Conservation (phyloP, 495 filamentous ascomycete species). For the Tuber calosporum region DNA sequence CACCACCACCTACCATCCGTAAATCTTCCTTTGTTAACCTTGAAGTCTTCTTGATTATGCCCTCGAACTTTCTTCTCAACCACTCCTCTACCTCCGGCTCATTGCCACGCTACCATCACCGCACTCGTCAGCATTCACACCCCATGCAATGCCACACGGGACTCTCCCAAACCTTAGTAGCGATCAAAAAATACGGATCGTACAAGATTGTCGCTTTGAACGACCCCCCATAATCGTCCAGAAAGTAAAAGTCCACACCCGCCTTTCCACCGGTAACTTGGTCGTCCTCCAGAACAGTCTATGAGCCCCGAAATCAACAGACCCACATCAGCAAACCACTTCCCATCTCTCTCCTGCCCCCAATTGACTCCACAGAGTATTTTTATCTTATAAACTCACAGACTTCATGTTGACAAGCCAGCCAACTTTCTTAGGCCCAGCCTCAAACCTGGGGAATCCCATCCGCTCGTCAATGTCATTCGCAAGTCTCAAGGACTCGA, state of each 20-base stretch:
- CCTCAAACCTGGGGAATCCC: conserved; percentile 88
- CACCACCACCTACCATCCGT: conserved; percentile 51
- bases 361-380: neutral
- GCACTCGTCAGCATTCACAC: conserved; percentile 11
- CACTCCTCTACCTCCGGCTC: conserved; percentile 96
- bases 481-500: conserved; percentile 74
- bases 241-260: conserved; percentile 93
- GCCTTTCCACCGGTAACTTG: conserved; percentile 70
- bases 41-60: conserved; percentile 68
- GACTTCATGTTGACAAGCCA: conserved; percentile 96
- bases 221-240: conserved; percentile 82
- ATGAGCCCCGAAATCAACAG: neutral
- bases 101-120: conserved; percentile 38
- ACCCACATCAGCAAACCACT: conserved; percentile 12
- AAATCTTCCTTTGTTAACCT: conserved; percentile 88
- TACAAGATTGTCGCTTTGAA: conserved; percentile 97
- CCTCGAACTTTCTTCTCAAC: conserved; percentile 72
- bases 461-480: conserved; percentile 88
- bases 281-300: conserved; percentile 74
- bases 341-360: neutral
- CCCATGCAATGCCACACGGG: neutral
- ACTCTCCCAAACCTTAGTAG: conserved; percentile 64
- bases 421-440: conserved; percentile 73
- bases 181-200: conserved; percentile 92
- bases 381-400: conserved; percentile 28